Percentiles rank a stretch among this genome's conserved stretches.
phyloP scores from a whole-genome alignment of 495 filamentous ascomycete genomes.

The Penicillium tannophilum region DNA sequence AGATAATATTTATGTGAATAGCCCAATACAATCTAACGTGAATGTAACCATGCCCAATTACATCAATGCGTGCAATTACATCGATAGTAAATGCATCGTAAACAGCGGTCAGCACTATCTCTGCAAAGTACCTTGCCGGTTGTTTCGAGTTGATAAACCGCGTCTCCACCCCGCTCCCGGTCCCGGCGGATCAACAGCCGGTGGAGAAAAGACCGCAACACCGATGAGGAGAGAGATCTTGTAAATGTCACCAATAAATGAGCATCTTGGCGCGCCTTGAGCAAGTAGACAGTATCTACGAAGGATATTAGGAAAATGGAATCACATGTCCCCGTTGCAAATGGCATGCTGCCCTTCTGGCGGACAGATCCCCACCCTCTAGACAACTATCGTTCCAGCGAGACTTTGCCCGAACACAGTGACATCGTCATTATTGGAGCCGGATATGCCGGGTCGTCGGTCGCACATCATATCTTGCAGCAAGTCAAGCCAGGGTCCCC shows the following conservation, averaged over 20 bases:
- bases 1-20: background rate
- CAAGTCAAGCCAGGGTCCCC: conserved; percentile 38
- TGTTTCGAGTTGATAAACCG: background rate
- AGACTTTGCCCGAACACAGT: conserved; percentile 57
- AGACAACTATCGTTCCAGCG: conserved; percentile 64
- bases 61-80: background rate
- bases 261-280: background rate
- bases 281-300: too few relatives aligned
- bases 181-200: conserved; percentile 8
- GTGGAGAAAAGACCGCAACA: conserved; percentile 8
- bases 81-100: background rate
- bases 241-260: conserved; percentile 7
- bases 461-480: conserved; percentile 61
- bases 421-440: conserved; percentile 74
- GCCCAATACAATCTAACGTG: background rate
- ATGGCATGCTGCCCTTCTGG: conserved; percentile 75
- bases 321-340: conserved; percentile 34
- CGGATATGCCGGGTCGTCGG: conserved; percentile 70
- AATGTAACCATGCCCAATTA: background rate
- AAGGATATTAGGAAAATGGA: background rate
- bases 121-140: background rate
- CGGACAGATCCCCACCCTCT: conserved; percentile 54
- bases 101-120: background rate
- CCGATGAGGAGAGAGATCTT: too few relatives aligned
- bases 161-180: conserved; percentile 7